A percentile compares a stretch with the other conserved stretches of the same genome.
Evolutionary conservation across 2,329 filamentous ascomycete genomes (phyloP).

Genomic region (Knoxdaviesia proteae): DNA sequence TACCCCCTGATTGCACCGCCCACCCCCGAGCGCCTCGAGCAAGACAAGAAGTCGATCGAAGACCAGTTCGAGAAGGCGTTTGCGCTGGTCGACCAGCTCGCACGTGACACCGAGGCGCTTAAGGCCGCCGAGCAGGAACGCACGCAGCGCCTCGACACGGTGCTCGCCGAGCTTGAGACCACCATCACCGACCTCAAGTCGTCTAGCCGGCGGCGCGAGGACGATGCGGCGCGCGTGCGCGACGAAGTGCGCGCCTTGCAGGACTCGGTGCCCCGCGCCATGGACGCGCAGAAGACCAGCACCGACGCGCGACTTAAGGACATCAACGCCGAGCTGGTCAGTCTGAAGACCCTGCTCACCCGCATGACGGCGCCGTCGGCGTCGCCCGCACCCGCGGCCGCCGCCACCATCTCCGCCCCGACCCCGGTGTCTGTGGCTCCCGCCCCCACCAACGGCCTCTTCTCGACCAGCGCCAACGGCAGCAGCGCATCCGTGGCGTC

Average conservation of each 20-base stretch:
- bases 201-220: constrained; percentile 61
- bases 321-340: constrained; percentile 71
- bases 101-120: constrained; percentile 71
- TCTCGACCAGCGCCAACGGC: too few relatives aligned
- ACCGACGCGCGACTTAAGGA: constrained; percentile 69
- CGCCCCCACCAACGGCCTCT: neutral
- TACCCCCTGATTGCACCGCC: constrained; percentile 80
- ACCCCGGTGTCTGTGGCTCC: neutral
- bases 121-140: constrained; percentile 73
- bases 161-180: constrained; percentile 64
- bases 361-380: constrained; percentile 24
- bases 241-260: constrained; percentile 71
- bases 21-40: constrained; percentile 78
- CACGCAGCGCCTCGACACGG: constrained; percentile 62
- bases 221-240: constrained; percentile 67
- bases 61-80: constrained; percentile 89
- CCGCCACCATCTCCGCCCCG: neutral
- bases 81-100: constrained; percentile 72
- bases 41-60: constrained; percentile 84
- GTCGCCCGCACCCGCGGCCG: constrained; percentile 8
- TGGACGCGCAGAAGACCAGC: constrained; percentile 69
- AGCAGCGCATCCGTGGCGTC: neutral
- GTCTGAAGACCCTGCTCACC: constrained; percentile 68
- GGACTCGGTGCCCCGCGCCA: constrained; percentile 69
- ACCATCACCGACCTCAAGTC: constrained; percentile 68